Evolutionary conservation across 176 grass and related monocot species (phyloP), one percentile per base, ranked within the genome.

Genomic region (Coix lacrymajobi): DNA sequence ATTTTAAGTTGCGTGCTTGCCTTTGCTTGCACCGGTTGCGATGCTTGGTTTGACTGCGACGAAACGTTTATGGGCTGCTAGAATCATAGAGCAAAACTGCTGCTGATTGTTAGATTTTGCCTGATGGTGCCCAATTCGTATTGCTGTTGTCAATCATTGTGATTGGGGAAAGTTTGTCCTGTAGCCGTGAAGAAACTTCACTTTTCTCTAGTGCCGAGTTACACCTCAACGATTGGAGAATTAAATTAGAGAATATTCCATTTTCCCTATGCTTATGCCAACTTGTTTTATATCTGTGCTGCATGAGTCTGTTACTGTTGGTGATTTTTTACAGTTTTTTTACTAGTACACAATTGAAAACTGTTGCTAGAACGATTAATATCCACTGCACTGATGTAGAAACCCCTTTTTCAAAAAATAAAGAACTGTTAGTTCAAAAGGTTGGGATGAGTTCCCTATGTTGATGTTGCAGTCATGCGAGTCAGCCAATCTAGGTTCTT

Each of bases 121-220:
- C 54, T 11, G 54, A 11, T 58, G 54, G 22, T 58, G 54, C n/a
- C 3, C 1, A 4, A 29, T 73, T 62, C 20, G 10, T 69, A 11
- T 58, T 58, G 11, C 36, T 38, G 4, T 9, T 73, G 11, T 51
- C 33, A 39, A 29, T 62, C 25, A 30, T 30, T 62, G 60, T 37
- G 40, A 39, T 77, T 67, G 58, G 38, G 79, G 72, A 31, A 78
- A 83, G 73, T 39, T 43, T 66, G 43, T 65, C 39, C 29, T 22
- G 51, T 84, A 4, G 8, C 64, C 73, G 14, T 43, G 15, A 75
- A 68, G 81, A 56, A 45, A 66, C 33, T 19, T 57, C 13, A 10
- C 14, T 14, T 61, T 63, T 28, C 43, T 64, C 14, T 72, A 25
- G 2, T 48, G 2, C 5, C 41, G 77, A 69, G 30, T 78, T 81